Evolutionary conservation across 176 grass and related monocot species (phyloP).

Genomic region (Triticum urartu): DNA sequence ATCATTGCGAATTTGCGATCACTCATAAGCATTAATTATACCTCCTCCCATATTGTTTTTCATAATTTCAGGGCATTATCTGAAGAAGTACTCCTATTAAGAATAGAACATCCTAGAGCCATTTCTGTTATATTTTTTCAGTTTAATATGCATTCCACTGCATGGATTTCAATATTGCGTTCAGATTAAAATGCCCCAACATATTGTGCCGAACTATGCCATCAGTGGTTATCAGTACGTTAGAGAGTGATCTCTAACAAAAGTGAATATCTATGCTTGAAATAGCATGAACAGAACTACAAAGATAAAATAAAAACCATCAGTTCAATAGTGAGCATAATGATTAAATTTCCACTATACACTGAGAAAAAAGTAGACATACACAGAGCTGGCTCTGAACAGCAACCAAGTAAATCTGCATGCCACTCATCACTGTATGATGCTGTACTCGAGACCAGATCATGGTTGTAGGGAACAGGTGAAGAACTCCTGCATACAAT

Average conservation of each 20-base stretch:
- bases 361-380: constrained; percentile 44
- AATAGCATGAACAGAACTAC: not conserved
- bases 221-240: not conserved
- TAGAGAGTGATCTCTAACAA: not conserved
- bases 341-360: not conserved
- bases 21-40: not conserved
- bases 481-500: constrained; percentile 58
- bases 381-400: constrained; percentile 96
- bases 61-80: not conserved
- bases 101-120: not conserved
- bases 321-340: not conserved
- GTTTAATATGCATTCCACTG: not conserved
- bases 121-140: not conserved
- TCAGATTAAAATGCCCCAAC: not conserved
- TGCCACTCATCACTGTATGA: constrained; percentile 68
- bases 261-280: not conserved
- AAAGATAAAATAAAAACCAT: not conserved
- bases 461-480: constrained; percentile 47
- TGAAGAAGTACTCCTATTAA: not conserved
- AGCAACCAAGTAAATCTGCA: constrained; percentile 98
- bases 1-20: not conserved
- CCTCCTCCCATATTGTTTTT: not conserved
- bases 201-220: not conserved
- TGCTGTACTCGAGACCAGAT: constrained; percentile 49
- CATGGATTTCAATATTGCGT: not conserved